Percentiles rank a stretch among this genome's conserved stretches.
Conservation (phyloP, 495 filamentous ascomycete species). For the Bacidia rubella region DNA sequence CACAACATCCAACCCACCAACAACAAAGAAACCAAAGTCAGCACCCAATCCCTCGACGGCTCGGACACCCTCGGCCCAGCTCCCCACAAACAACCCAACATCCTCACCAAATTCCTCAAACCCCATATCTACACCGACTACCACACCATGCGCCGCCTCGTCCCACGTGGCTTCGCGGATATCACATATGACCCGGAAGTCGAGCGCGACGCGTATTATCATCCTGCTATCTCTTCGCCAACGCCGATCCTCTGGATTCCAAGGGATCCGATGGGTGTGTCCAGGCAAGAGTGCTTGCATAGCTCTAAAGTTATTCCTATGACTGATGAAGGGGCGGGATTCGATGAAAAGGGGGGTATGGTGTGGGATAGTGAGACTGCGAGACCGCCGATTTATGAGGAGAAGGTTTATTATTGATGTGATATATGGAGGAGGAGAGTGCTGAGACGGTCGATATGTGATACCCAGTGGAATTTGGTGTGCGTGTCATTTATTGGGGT, state of each 20-base stretch:
- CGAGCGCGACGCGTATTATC: constrained; percentile 59
- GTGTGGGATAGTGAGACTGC: constrained; percentile 60
- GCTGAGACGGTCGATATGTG: too few relatives aligned
- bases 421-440: too few relatives aligned
- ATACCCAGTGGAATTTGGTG: too few relatives aligned
- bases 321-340: constrained; percentile 67
- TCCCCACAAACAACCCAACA: constrained; percentile 36
- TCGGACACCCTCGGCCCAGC: constrained; percentile 14
- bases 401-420: constrained; percentile 46
- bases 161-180: constrained; percentile 42
- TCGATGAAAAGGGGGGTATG: constrained; percentile 70
- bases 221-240: constrained; percentile 51
- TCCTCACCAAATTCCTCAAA: constrained; percentile 58
- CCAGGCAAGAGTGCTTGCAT: constrained; percentile 61
- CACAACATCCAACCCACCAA: constrained; percentile 12
- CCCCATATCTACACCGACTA: constrained; percentile 71
- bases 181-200: constrained; percentile 43
- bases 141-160: constrained; percentile 51
- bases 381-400: constrained; percentile 65
- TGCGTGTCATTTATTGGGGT: too few relatives aligned
- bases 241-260: constrained; percentile 77
- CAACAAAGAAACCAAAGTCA: constrained; percentile 23
- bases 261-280: constrained; percentile 59
- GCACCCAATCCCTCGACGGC: constrained; percentile 4
- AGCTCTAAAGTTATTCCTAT: constrained; percentile 60